Evolutionary conservation across 306 rosid genomes (phyloP), one percentile per base, ranked within the genome.

Genomic region (Rosa rugosa): DNA sequence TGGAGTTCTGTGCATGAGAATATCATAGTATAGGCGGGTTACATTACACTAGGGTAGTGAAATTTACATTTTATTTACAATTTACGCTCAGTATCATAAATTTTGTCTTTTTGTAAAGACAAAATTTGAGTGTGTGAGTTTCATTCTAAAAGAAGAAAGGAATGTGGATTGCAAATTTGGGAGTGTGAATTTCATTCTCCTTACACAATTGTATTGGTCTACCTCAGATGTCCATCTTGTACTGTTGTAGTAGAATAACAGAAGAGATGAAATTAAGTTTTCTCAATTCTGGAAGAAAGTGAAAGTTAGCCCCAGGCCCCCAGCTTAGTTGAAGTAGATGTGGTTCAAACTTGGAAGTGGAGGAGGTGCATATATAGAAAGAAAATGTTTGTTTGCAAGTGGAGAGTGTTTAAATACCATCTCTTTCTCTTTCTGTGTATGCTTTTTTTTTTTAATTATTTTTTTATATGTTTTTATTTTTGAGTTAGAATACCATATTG

Each of bases 21-120:
- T 65, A 65, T 17, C 22, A 8, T 65, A 17, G 6, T 38, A 36
- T 36, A 65, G 46, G 23, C 23, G 5, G 70, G 46, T 7, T 31
- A 27, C 23, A 2, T 17, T 8, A 34, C 13, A 22, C 57, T 4
- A 14, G 56, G 56, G 56, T 50, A 50, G 56, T 50, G 6, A 18
- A 49, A 16, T 49, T 49, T 49, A 49, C 23, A 73, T 87, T 18
- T 18, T 18, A 87, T 50, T 6, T 53, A 18, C 11, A 1, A 18
- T 18, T 22, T 25, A 20, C 11, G 8, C 11, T 54, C 4, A 49
- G 53, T 13, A 13, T 49, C 17, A 0, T 49, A 11, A 47, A 49
- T 49, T 44, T 8, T 13, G 18, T 13, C 62, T 8, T 56, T n/a
- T n/a, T 56, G 27, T 14, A 11, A 56, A 56, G 62, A 20, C 62